Evolutionary conservation across 345 rosid genomes (phyloP).

Genomic region (Brassica carinata): DNA sequence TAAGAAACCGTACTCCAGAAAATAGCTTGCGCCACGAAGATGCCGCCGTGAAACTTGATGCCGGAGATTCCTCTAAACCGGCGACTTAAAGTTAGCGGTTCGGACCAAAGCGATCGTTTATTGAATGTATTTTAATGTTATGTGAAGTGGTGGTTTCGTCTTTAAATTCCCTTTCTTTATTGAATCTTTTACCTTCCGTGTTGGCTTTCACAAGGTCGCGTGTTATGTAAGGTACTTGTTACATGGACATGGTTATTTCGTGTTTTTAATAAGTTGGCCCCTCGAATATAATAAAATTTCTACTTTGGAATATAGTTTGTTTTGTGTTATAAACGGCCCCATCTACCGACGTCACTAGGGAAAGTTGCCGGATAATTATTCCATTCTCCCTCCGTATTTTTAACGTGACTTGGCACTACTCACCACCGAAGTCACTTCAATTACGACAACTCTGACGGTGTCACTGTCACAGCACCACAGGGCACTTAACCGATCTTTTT

Average conservation of each 20-base stretch:
- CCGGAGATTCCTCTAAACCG: constrained; percentile 36
- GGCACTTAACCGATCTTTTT: not conserved
- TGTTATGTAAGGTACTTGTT: constrained; percentile 25
- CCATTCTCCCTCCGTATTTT: constrained; percentile 26
- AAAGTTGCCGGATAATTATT: constrained; percentile 40
- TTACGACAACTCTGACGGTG: constrained; percentile 34
- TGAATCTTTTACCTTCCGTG: constrained; percentile 32
- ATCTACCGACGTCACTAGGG: constrained; percentile 35
- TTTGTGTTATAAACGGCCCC: constrained; percentile 27
- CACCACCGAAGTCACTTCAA: constrained; percentile 28
- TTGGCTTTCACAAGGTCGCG: constrained; percentile 34
- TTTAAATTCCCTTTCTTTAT: constrained; percentile 13
- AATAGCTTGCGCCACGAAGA: constrained; percentile 79
- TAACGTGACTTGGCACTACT: constrained; percentile 27
- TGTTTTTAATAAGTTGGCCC: constrained; percentile 23
- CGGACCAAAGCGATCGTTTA: not conserved
- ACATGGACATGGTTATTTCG: constrained; percentile 15
- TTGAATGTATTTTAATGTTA: not conserved
- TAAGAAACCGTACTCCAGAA: constrained; percentile 66
- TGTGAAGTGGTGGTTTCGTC: constrained; percentile 35
- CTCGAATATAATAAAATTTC: constrained; percentile 1
- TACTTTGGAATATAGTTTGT: constrained; percentile 6
- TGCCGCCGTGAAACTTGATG: constrained; percentile 24
- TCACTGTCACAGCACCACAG: not conserved
- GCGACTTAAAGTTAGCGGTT: constrained; percentile 21